Percentiles rank a stretch among this genome's conserved stretches.
Conservation (phyloP, 805 yeast species). For the Teunomyces aglyptinius region DNA sequence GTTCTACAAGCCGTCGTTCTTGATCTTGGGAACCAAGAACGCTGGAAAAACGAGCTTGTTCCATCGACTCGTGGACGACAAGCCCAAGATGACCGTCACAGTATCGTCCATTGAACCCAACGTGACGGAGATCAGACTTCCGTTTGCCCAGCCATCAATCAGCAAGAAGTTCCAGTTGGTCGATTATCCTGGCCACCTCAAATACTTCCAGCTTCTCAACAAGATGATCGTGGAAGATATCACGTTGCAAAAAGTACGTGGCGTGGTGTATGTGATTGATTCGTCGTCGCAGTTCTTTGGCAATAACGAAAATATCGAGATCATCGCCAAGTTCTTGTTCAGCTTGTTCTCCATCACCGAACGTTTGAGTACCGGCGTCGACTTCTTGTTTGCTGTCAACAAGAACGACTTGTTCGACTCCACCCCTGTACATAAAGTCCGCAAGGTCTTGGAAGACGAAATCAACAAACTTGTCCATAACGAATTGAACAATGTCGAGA, state of each 20-base stretch:
- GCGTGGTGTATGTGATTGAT: conserved; percentile 77
- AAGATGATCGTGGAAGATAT: conserved; percentile 45
- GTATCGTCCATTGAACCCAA: conserved; percentile 41
- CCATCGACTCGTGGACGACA: conserved; percentile 23
- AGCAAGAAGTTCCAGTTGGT: conserved; percentile 48
- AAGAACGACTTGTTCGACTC: conserved; percentile 84
- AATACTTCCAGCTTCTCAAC: conserved; percentile 59
- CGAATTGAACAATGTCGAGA: conserved; percentile 38
- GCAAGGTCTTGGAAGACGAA: conserved; percentile 59
- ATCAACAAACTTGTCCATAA: conserved; percentile 52
- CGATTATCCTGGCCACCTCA: conserved; percentile 89
- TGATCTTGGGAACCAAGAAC: conserved; percentile 62
- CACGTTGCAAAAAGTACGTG: conserved; percentile 48
- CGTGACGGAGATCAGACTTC: conserved; percentile 26
- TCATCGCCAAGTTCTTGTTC: conserved; percentile 59
- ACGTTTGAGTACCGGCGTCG: conserved; percentile 63
- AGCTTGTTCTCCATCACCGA: conserved; percentile 64
- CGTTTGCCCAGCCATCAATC: conserved; percentile 35
- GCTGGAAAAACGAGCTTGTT: conserved; percentile 68
- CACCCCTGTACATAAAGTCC: conserved; percentile 64
- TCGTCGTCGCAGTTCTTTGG: conserved; percentile 56
- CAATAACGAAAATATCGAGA: conserved; percentile 25
- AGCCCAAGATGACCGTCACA: conserved; percentile 19
- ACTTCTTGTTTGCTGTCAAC: conserved; percentile 76
- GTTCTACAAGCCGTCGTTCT: conserved; percentile 50